These are phyloP conservation scores for Agaricales sp. DNA, from an alignment of 1,284 basidiomycete species.

Conservation along the genomic window DNA sequence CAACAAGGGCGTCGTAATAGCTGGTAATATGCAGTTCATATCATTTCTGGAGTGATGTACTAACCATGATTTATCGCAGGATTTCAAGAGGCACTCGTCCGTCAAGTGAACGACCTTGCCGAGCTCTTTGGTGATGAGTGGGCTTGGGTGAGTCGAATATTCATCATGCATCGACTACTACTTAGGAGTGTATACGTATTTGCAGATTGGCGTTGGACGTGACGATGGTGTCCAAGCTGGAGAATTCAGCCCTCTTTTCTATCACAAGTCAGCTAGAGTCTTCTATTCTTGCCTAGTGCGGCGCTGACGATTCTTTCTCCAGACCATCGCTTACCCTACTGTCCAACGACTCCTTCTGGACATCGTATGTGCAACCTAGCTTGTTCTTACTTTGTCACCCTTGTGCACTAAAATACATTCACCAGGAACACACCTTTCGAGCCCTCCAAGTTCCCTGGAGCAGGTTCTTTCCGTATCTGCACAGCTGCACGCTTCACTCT, in stretches of 20 bases:
- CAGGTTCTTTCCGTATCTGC: conserved; percentile 42
- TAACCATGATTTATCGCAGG: conserved; percentile 33
- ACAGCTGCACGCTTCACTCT: conserved; percentile 32
- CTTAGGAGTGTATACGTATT: background rate
- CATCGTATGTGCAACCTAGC: too few relatives aligned
- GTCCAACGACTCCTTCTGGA: too few relatives aligned
- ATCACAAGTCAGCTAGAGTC: conserved; percentile 35
- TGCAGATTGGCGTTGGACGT: conserved; percentile 49
- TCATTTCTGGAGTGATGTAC: conserved; percentile 12
- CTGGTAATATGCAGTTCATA: conserved; percentile 17
- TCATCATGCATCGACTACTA: background rate
- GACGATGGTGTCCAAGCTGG: conserved; percentile 47
- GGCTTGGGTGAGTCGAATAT: conserved; percentile 30
- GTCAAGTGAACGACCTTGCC: conserved; percentile 50
- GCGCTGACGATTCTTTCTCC: too few relatives aligned
- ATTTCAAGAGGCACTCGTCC: conserved; percentile 49
- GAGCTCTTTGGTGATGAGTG: conserved; percentile 44
- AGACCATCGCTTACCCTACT: too few relatives aligned
- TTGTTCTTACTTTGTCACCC: too few relatives aligned
- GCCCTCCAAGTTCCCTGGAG: conserved; percentile 40
- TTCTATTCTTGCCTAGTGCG: too few relatives aligned
- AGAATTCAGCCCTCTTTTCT: conserved; percentile 61
- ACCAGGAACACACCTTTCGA: conserved; percentile 35
- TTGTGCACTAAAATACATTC: background rate
- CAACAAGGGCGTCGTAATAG: too few relatives aligned